A percentile compares a stretch with the other conserved stretches of the same genome.
These are phyloP conservation scores for Vitis cinerea DNA, from an alignment of 164 flowering plant genomes.

Conservation along the genomic window DNA sequence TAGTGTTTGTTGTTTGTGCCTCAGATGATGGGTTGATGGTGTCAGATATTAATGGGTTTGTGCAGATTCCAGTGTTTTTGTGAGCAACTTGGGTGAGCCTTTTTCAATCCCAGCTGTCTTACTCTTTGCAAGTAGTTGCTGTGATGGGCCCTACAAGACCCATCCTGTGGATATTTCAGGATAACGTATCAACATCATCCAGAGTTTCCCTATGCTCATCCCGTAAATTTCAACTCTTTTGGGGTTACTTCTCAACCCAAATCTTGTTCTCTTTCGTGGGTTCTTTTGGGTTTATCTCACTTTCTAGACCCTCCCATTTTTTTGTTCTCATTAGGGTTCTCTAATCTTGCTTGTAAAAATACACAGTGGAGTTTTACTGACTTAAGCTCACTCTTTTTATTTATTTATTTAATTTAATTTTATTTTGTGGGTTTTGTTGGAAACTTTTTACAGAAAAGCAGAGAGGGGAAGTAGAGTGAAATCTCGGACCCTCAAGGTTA, in stretches of 20 bases:
- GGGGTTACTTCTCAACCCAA: neutral
- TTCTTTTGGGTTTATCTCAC: slow-evolving; percentile 10
- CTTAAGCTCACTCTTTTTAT: neutral
- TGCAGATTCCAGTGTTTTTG: slow-evolving; percentile 21
- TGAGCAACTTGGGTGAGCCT: slow-evolving; percentile 24
- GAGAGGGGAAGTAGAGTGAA: neutral
- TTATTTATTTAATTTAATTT: neutral
- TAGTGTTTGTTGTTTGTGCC: neutral
- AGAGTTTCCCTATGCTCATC: slow-evolving; percentile 22
- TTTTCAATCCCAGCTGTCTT: slow-evolving; percentile 30
- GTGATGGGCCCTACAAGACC: slow-evolving; percentile 30
- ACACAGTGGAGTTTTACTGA: no score
- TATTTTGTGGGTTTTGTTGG: neutral
- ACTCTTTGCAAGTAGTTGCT: slow-evolving; percentile 23
- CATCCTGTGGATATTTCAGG: slow-evolving; percentile 19
- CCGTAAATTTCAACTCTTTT: slow-evolving; percentile 19
- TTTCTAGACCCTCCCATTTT: slow-evolving; percentile 15
- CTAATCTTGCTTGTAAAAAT: neutral
- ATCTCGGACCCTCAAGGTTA: slow-evolving; percentile 11
- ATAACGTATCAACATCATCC: slow-evolving; percentile 29
- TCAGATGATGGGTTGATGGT: slow-evolving; percentile 1
- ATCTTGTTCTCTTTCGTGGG: slow-evolving; percentile 9
- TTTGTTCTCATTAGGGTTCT: slow-evolving; percentile 3
- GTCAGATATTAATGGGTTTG: slow-evolving; percentile 23
- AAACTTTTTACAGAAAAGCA: neutral